Evolutionary conservation across 306 rosid species (phyloP).

Genomic region (Phaseolus lunatus): DNA sequence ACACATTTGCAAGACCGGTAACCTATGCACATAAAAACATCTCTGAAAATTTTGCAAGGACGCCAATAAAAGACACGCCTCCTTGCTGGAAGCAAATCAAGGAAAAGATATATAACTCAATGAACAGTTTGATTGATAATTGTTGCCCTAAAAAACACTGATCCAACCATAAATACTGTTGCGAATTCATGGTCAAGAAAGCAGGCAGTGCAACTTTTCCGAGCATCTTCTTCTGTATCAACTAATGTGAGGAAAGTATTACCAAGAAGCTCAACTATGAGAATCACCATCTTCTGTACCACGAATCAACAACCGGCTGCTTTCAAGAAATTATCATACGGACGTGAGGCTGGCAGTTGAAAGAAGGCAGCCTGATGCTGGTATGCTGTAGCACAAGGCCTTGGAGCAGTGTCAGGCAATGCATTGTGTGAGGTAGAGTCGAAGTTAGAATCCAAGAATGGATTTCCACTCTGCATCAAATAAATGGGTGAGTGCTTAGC

Average conservation of each 20-base stretch:
- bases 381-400: slow-evolving; percentile 68
- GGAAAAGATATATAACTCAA: slow-evolving; percentile 23
- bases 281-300: slow-evolving; percentile 22
- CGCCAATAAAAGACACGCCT: slow-evolving; percentile 40
- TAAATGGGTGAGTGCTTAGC: not conserved
- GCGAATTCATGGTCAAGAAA: slow-evolving; percentile 39
- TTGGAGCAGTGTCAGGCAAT: slow-evolving; percentile 48
- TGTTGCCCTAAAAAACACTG: slow-evolving; percentile 25
- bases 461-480: slow-evolving; percentile 67
- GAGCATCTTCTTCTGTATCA: slow-evolving; percentile 36
- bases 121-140: slow-evolving; percentile 26
- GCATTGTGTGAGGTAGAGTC: slow-evolving; percentile 47
- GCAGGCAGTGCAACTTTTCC: slow-evolving; percentile 38
- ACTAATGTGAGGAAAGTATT: slow-evolving; percentile 2
- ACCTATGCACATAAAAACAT: slow-evolving; percentile 43
- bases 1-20: slow-evolving; percentile 37
- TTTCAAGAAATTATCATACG: slow-evolving; percentile 81
- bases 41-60: slow-evolving; percentile 45
- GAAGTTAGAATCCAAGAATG: slow-evolving; percentile 61
- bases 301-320: slow-evolving; percentile 78
- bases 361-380: slow-evolving; percentile 64
- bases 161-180: slow-evolving; percentile 25
- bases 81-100: slow-evolving; percentile 46
- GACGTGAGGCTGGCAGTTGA: slow-evolving; percentile 75
- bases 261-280: slow-evolving; percentile 32